Conservation (phyloP, 768 basidiomycete species). For the Polyporus arcularius region DNA sequence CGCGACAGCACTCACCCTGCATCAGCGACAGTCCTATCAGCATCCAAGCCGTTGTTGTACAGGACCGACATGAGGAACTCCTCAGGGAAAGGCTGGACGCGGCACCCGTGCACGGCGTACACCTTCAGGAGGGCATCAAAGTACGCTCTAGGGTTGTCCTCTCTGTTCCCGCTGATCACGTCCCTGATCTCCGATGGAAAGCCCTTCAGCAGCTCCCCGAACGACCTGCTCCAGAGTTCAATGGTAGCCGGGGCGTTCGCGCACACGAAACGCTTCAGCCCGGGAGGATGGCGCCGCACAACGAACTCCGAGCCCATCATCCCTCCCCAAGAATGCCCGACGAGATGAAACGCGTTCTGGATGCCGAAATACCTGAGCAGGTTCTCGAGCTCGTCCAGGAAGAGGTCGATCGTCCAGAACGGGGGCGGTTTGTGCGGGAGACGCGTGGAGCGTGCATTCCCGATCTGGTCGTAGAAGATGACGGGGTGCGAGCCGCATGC, state of each 20-base stretch:
- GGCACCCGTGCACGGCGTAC: too few species aligned
- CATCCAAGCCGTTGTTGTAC: not conserved
- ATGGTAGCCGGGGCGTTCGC: slow-evolving; percentile 47
- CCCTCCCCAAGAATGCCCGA: slow-evolving; percentile 63
- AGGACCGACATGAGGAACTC: not conserved
- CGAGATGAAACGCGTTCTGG: slow-evolving; percentile 41
- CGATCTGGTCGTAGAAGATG: slow-evolving; percentile 55
- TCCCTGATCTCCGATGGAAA: slow-evolving; percentile 32
- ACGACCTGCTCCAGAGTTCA: slow-evolving; percentile 39
- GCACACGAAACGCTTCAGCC: slow-evolving; percentile 43
- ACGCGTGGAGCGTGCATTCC: slow-evolving; percentile 47
- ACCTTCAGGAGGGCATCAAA: too few species aligned
- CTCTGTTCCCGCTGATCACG: too few species aligned
- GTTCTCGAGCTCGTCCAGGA: slow-evolving; percentile 55
- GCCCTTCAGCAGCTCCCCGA: slow-evolving; percentile 40
- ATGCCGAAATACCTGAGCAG: slow-evolving; percentile 46
- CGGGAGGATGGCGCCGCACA: slow-evolving; percentile 40
- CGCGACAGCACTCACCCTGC: not conserved
- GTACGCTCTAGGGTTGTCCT: too few species aligned
- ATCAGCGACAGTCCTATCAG: not conserved
- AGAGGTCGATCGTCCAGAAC: slow-evolving; percentile 52
- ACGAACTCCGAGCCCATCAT: slow-evolving; percentile 47
- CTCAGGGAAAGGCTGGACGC: too few species aligned
- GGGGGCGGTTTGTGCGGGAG: slow-evolving; percentile 33
- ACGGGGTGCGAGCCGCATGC: slow-evolving; percentile 41